Evolutionary conservation across 2,329 filamentous ascomycete species (phyloP).

Genomic region (Arachnopeziza araneosa): DNA sequence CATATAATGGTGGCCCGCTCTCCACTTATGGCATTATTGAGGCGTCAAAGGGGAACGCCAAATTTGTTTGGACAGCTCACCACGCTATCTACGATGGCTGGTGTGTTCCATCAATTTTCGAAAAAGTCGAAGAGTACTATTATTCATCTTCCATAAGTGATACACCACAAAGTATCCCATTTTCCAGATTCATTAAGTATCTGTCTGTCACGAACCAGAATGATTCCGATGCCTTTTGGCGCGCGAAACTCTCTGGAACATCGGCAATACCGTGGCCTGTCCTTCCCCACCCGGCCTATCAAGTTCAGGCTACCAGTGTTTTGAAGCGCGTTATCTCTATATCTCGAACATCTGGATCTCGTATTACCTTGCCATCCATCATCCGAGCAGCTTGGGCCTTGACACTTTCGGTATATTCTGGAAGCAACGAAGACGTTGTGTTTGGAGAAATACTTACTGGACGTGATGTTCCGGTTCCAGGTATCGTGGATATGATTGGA

Average conservation of each 20-base stretch:
- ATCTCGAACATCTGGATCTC: neutral
- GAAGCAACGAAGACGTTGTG: neutral
- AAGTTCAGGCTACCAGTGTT: neutral
- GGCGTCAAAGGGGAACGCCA: neutral
- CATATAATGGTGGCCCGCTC: neutral
- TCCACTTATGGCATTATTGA: neutral
- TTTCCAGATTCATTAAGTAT: neutral
- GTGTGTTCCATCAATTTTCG: conserved; percentile 39
- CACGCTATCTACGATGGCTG: conserved; percentile 61
- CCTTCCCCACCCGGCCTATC: neutral
- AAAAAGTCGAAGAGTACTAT: neutral
- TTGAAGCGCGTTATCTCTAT: neutral
- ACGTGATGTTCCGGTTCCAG: conserved; percentile 33
- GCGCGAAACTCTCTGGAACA: neutral
- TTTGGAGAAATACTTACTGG: conserved; percentile 39
- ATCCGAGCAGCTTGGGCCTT: neutral
- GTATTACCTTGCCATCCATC: neutral
- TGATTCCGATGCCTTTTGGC: neutral
- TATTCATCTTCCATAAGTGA: neutral
- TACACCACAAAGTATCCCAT: neutral
- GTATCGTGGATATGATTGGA: conserved; percentile 37
- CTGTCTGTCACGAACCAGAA: neutral
- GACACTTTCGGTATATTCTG: neutral
- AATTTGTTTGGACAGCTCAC: conserved; percentile 35
- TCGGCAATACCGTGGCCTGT: neutral